Evolutionary conservation across 768 basidiomycete genomes (phyloP).

Genomic region (Fistulinella prunicolor): DNA sequence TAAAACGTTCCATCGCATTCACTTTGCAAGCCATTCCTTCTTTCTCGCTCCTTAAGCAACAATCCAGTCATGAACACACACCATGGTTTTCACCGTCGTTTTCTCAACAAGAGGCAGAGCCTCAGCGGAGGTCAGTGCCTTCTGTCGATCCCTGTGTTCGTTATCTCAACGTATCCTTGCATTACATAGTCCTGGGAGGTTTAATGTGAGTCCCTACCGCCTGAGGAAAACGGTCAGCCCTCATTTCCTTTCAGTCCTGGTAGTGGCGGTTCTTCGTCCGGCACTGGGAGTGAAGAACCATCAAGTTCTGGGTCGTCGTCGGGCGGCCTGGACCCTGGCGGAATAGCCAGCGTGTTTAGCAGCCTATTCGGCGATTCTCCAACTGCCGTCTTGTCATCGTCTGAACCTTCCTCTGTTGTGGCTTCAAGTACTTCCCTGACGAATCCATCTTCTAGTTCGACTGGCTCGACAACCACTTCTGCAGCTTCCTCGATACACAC

Average conservation of each 20-base stretch:
- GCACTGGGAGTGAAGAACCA: not conserved
- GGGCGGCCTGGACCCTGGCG: constrained; percentile 4
- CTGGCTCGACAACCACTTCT: constrained; percentile 21
- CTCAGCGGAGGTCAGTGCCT: constrained; percentile 27
- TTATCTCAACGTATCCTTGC: not conserved
- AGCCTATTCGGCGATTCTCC: constrained; percentile 14
- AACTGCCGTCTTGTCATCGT: constrained; percentile 13
- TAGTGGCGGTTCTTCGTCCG: constrained; percentile 2
- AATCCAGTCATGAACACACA: constrained; percentile 19
- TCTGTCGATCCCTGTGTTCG: not conserved
- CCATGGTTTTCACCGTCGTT: constrained; percentile 15
- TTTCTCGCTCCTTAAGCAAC: constrained; percentile 15
- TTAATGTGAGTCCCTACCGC: constrained; percentile 21
- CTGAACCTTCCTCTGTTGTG: too few relatives aligned
- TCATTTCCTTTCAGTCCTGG: constrained; percentile 12
- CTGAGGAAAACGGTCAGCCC: not conserved
- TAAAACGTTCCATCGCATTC: constrained; percentile 1
- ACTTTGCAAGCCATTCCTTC: constrained; percentile 24
- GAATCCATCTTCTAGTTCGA: constrained; percentile 22
- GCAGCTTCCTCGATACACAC: constrained; percentile 2
- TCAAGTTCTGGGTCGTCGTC: too few relatives aligned
- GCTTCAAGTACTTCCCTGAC: too few relatives aligned
- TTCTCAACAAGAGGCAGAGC: constrained; percentile 26
- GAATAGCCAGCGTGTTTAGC: constrained; percentile 12
- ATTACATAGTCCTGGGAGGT: constrained; percentile 13